These are phyloP conservation scores for Phaeosphaeriaceae sp. DNA, from an alignment of 2,329 filamentous ascomycete genomes.

Conservation along the genomic window DNA sequence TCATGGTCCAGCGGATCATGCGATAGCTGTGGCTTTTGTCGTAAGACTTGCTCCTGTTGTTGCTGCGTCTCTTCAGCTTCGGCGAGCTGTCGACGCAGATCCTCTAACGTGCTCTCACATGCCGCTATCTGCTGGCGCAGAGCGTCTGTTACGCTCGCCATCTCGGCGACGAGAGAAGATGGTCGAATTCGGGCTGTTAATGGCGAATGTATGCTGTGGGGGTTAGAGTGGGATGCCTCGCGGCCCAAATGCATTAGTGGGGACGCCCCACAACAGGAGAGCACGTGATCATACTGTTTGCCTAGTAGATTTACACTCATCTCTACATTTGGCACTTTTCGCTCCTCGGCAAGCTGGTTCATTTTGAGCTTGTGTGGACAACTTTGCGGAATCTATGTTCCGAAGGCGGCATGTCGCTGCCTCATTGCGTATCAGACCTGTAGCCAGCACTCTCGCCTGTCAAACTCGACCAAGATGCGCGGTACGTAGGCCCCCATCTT, in stretches of 20 bases:
- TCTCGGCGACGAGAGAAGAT: slow-evolving; percentile 8
- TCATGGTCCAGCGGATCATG: slow-evolving; percentile 42
- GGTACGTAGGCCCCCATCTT: neutral
- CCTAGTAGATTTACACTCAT: neutral
- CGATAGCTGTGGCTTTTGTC: slow-evolving; percentile 23
- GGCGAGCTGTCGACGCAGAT: slow-evolving; percentile 51
- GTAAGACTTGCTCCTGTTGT: slow-evolving; percentile 29
- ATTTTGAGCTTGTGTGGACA: neutral
- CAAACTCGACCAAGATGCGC: neutral
- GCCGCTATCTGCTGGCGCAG: slow-evolving; percentile 53
- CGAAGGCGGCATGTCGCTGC: neutral
- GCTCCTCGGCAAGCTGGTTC: no score
- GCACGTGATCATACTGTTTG: neutral
- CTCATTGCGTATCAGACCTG: neutral
- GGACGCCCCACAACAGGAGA: neutral
- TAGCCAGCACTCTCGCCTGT: neutral
- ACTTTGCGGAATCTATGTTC: no score
- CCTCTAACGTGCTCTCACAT: slow-evolving; percentile 52
- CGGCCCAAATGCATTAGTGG: neutral
- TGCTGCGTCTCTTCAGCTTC: slow-evolving; percentile 50
- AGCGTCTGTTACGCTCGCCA: slow-evolving; percentile 40
- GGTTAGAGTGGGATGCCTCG: neutral
- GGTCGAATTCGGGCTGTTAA: slow-evolving; percentile 1
- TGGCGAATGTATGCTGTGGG: slow-evolving; percentile 3
- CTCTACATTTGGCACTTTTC: neutral